phyloP scores from a whole-genome alignment of 179 eudicot species.

The Actinidia chinensis region DNA sequence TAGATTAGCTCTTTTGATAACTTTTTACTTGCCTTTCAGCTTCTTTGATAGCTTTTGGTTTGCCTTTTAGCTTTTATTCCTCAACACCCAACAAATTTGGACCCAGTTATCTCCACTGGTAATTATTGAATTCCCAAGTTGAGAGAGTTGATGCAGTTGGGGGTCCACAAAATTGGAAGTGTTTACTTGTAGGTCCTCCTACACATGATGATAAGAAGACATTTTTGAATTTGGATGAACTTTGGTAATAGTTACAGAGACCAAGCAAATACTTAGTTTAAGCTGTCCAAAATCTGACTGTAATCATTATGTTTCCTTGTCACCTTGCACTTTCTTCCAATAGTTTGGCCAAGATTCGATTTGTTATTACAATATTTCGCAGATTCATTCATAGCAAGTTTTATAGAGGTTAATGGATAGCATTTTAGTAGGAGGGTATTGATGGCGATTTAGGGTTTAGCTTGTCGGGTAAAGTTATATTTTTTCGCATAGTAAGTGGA shows the following conservation, averaged over 20 bases:
- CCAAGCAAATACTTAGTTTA: background rate
- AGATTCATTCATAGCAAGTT: background rate
- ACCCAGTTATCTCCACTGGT: background rate
- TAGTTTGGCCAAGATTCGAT: background rate
- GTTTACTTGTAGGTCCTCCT: slow-evolving; percentile 3
- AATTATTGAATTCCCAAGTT: background rate
- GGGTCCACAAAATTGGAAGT: no score
- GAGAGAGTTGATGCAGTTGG: background rate
- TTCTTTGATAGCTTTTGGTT: background rate
- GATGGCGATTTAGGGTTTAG: background rate
- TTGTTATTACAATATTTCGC: background rate
- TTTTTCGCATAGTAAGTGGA: background rate
- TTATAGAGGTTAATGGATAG: background rate
- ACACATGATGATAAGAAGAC: background rate
- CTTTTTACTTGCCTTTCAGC: background rate
- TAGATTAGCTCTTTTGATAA: background rate
- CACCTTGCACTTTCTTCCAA: background rate
- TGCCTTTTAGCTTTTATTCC: background rate
- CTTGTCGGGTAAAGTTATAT: background rate
- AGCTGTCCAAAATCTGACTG: background rate
- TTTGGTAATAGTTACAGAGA: background rate
- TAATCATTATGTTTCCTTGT: background rate
- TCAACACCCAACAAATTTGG: background rate
- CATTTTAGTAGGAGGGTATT: slow-evolving; percentile 2
- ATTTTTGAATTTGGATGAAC: background rate